phyloP scores from a whole-genome alignment of 345 rosid genomes.

The Carallia pectinifolia region DNA sequence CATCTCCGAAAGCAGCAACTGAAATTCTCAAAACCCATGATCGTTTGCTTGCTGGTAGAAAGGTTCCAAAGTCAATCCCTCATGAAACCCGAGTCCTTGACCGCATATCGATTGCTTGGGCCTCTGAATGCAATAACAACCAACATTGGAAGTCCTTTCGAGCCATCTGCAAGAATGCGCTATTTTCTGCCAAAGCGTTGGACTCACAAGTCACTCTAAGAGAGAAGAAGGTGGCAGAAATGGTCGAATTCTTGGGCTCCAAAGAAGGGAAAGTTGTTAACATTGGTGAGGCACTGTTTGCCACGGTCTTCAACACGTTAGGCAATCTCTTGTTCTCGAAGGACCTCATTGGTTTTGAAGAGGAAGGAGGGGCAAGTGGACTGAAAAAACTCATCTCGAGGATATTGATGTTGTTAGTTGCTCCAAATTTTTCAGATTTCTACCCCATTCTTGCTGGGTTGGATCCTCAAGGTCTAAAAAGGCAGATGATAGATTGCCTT shows the following conservation, averaged over 20 bases:
- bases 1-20: constrained; percentile 11
- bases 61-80: neutral
- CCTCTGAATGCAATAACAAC: neutral
- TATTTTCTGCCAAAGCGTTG: constrained; percentile 18
- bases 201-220: constrained; percentile 7
- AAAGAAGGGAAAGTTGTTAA: constrained; percentile 11
- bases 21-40: constrained; percentile 24
- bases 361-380: neutral
- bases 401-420: neutral
- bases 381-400: neutral
- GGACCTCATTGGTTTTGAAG: constrained; percentile 3
- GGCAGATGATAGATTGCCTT: neutral
- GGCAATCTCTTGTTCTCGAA: constrained; percentile 9
- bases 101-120: constrained; percentile 5
- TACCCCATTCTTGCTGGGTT: constrained; percentile 8
- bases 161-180: constrained; percentile 14
- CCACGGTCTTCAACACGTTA: constrained; percentile 8
- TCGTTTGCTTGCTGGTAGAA: constrained; percentile 15
- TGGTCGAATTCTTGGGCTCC: constrained; percentile 9
- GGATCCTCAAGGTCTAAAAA: constrained; percentile 17
- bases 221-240: constrained; percentile 15
- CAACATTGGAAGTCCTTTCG: constrained; percentile 2
- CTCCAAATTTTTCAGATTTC: constrained; percentile 8
- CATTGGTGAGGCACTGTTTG: constrained; percentile 15
- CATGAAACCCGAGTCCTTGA: neutral